A percentile compares a stretch with the other conserved stretches of the same genome.
phyloP scores from a whole-genome alignment of 768 basidiomycete species.

The Russula dissimulans region DNA sequence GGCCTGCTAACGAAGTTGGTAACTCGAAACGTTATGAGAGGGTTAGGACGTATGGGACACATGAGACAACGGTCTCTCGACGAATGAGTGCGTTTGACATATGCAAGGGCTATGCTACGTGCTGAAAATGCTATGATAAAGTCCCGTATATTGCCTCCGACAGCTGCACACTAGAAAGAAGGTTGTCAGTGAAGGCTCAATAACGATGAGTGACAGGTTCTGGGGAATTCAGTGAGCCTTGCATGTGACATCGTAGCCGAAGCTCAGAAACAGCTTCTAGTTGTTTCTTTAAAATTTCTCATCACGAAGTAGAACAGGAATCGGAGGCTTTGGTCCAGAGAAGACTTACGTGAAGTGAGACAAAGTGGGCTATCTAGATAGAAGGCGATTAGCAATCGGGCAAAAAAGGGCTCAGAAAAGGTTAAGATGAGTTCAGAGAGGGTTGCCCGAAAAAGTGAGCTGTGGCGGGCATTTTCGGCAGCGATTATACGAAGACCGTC shows the following conservation, averaged over 20 bases:
- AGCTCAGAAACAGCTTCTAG: constrained; percentile 88
- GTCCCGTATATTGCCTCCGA: not conserved
- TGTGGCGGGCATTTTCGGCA: constrained; percentile 94
- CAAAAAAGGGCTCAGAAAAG: not conserved
- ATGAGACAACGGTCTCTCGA: too few species aligned
- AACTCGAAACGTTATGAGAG: too few species aligned
- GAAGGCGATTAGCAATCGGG: not conserved
- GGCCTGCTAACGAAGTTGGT: too few species aligned
- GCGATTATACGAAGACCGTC: constrained; percentile 82
- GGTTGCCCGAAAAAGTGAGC: constrained; percentile 81
- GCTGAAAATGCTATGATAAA: not conserved
- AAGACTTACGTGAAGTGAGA: not conserved
- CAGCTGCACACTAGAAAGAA: not conserved
- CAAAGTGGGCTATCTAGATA: not conserved
- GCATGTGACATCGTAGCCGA: constrained; percentile 45
- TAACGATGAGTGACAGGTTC: not conserved
- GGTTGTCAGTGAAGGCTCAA: not conserved
- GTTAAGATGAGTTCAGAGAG: constrained; percentile 41
- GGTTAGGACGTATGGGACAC: too few species aligned
- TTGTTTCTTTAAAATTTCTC: constrained; percentile 45
- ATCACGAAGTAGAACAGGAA: constrained; percentile 27
- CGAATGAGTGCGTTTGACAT: too few species aligned
- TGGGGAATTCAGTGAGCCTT: constrained; percentile 24
- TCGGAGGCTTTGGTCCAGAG: not conserved
- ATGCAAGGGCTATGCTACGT: not conserved